Percentiles rank a stretch among this genome's conserved stretches.
Evolutionary conservation across 345 rosid genomes (phyloP).

Genomic region (Heritiera fomes): DNA sequence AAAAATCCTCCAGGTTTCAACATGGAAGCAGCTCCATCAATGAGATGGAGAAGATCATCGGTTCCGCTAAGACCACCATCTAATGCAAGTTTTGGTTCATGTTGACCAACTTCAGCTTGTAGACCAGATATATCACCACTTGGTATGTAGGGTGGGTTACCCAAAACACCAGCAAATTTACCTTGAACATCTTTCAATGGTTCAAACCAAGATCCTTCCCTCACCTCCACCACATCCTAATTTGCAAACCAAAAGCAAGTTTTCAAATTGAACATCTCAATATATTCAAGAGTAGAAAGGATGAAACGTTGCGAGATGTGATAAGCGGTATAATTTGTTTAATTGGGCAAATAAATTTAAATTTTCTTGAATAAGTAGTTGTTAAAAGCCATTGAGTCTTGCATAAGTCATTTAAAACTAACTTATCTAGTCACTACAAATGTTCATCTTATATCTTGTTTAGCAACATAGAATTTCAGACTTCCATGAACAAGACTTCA

Average conservation of each 20-base stretch:
- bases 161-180: slow-evolving; percentile 69
- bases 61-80: slow-evolving; percentile 80
- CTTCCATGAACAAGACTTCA: too few species aligned
- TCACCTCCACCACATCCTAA: slow-evolving; percentile 60
- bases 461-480: too few species aligned
- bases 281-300: not conserved
- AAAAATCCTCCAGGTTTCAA: slow-evolving; percentile 79
- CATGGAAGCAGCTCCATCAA: slow-evolving; percentile 62
- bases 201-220: slow-evolving; percentile 86
- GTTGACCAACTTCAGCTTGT: slow-evolving; percentile 91
- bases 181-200: slow-evolving; percentile 68
- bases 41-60: slow-evolving; percentile 72
- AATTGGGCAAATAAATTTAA: not conserved
- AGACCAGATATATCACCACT: slow-evolving; percentile 55
- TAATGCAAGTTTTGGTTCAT: slow-evolving; percentile 85
- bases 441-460: too few species aligned
- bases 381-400: not conserved
- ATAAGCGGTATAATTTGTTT: not conserved
- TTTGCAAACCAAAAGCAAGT: slow-evolving; percentile 3
- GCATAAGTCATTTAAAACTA: too few species aligned
- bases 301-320: not conserved
- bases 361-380: not conserved
- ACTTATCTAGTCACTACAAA: too few species aligned
- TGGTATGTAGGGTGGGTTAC: slow-evolving; percentile 95
- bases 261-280: not conserved